These are phyloP conservation scores for Nannochloropsis salina DNA, from an alignment of 108 stramenopile species.

Conservation along the genomic window DNA sequence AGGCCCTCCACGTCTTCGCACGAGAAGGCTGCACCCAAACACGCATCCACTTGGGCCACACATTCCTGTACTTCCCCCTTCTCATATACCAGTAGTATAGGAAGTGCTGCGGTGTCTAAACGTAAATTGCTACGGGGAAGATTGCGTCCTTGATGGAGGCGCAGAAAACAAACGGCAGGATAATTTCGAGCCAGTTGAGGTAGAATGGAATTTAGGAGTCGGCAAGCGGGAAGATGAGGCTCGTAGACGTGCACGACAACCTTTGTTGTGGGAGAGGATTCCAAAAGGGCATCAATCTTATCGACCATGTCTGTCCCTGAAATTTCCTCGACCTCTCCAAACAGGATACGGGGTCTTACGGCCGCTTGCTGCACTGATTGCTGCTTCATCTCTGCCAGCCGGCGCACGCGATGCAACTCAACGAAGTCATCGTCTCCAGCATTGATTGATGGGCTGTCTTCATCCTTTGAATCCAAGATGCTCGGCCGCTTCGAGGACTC, in stretches of 20 bases:
- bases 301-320: neutral
- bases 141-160: neutral
- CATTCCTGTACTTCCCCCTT: neutral
- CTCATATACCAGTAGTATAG: neutral
- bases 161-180: neutral
- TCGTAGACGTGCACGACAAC: neutral
- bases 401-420: neutral
- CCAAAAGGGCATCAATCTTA: neutral
- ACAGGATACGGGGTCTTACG: neutral
- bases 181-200: neutral
- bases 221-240: neutral
- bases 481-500: neutral
- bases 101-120: neutral
- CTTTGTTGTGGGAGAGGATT: neutral
- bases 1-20: constrained; percentile 1
- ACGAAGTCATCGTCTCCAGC: neutral
- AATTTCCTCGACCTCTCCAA: neutral
- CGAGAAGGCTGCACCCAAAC: neutral
- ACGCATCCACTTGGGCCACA: neutral
- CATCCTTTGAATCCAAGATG: neutral
- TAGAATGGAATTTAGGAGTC: neutral
- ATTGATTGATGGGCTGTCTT: neutral
- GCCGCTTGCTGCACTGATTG: neutral
- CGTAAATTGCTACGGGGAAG: neutral
- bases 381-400: neutral